These are phyloP conservation scores for Aristolochia californica DNA, from an alignment of 164 flowering plant species.

Conservation along the genomic window DNA sequence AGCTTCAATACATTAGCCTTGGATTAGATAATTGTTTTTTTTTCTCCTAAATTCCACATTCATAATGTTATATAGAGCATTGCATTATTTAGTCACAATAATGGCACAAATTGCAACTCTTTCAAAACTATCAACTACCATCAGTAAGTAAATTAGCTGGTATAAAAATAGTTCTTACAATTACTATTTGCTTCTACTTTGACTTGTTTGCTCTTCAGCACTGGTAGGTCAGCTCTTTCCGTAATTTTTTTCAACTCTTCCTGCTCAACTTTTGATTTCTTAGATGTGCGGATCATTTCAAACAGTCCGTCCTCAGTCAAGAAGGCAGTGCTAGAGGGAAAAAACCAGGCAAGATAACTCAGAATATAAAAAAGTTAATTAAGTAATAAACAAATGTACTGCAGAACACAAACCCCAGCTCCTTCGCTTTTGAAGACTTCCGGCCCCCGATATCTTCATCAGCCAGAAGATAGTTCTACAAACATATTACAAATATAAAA, in stretches of 20 bases:
- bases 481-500: slow-evolving; percentile 6
- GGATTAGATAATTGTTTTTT: too few relatives aligned
- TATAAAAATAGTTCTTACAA: not conserved
- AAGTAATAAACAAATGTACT: not conserved
- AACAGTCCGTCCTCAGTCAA: slow-evolving; percentile 90
- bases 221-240: slow-evolving; percentile 22
- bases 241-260: slow-evolving; percentile 28
- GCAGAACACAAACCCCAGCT: slow-evolving; percentile 63
- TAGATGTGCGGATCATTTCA: slow-evolving; percentile 75
- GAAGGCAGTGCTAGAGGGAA: slow-evolving; percentile 46
- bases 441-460: slow-evolving; percentile 95
- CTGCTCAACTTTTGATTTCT: slow-evolving; percentile 23
- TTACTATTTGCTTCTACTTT: slow-evolving; percentile 50
- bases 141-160: too few relatives aligned
- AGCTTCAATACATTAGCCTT: too few relatives aligned
- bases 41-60: too few relatives aligned
- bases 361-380: slow-evolving; percentile 1
- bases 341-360: slow-evolving; percentile 1
- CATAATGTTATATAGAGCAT: too few relatives aligned
- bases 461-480: slow-evolving; percentile 85
- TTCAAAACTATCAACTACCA: too few relatives aligned
- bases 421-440: slow-evolving; percentile 83
- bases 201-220: slow-evolving; percentile 37
- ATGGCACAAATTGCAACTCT: too few relatives aligned
- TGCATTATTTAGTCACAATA: too few relatives aligned